Evolutionary conservation across 106 monocot species (phyloP).

Genomic region (Alisma plantagoaquatica): DNA sequence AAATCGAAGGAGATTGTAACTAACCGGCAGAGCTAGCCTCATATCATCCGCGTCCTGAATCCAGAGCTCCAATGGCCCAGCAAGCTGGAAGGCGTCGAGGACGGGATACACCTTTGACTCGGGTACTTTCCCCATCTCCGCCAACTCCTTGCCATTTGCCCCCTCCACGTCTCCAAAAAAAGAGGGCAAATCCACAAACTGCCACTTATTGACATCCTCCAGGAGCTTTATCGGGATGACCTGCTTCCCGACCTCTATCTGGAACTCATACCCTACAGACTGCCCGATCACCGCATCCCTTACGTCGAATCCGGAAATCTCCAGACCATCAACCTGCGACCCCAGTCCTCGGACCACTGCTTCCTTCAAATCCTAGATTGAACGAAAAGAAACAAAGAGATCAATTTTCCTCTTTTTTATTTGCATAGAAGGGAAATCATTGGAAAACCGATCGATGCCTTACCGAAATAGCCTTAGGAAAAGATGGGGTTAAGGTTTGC

Average conservation of each 20-base stretch:
- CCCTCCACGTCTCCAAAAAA: slow-evolving; percentile 24
- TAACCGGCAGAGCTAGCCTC: slow-evolving; percentile 77
- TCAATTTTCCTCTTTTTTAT: no score
- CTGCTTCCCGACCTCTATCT: slow-evolving; percentile 56
- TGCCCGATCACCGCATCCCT: slow-evolving; percentile 60
- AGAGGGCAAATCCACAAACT: slow-evolving; percentile 49
- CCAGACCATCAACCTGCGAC: slow-evolving; percentile 35
- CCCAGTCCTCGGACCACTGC: slow-evolving; percentile 50
- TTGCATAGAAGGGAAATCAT: no score
- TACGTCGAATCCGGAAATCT: slow-evolving; percentile 61
- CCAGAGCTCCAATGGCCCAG: slow-evolving; percentile 89
- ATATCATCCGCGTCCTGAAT: slow-evolving; percentile 85
- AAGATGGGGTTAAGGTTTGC: no score
- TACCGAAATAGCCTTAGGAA: no score
- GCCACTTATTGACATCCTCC: slow-evolving; percentile 65
- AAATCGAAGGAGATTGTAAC: background rate
- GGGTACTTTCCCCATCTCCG: background rate
- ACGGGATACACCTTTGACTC: slow-evolving; percentile 13
- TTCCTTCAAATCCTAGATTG: slow-evolving; percentile 53
- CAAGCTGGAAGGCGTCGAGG: slow-evolving; percentile 66
- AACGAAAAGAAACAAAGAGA: background rate
- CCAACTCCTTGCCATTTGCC: slow-evolving; percentile 12
- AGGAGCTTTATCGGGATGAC: slow-evolving; percentile 49
- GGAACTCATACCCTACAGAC: slow-evolving; percentile 70
- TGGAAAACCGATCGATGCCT: no score